Evolutionary conservation across 805 yeast species (phyloP), one percentile per base, ranked within the genome.

Genomic region (Isabelozyma rhagii): DNA sequence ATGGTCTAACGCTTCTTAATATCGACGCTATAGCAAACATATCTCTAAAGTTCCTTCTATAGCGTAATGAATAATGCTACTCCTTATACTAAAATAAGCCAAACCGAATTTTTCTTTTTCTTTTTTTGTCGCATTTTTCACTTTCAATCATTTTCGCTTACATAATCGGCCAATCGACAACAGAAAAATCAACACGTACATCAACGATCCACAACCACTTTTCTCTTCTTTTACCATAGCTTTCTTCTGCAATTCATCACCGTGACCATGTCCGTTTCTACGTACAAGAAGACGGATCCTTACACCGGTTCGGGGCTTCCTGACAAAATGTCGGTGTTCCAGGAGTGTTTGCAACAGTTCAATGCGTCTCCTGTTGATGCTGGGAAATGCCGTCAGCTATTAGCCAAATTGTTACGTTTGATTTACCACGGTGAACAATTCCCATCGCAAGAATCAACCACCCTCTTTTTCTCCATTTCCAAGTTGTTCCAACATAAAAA

Each of bases 291-390:
- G 74, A 82, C 80, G 70, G 97, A 91, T 63, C 90, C 87, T 65
- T 65, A 64, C 49, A 52, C 60, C 17, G 75, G 86, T 45, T 84
- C 85, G 50, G 74, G 78, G 34, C 68, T 81, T 58, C 96, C 96
- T 49, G 98, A 94, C 72, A 92, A 92, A 72, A 94, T 94, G 98
- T 86, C 97, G 9, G 92, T 94, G 54, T 93, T 87, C 69, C 99
- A 94, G 72, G 97, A 92, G 67, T 92, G 97, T 76, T 75, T 89
- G 63, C 88, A 88, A 57, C 92, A 89, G 52, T 94, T 94, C 80
- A 93, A 92, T 74, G 89, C 92, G 55, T 80, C 94, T 42, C 96
- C 96, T 9, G 86, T 92, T 51, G 85, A 88, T 60, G 88, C 97
- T 27, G 87, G 85, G 59, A 87, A 87, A 69, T 91, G 97, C 64